Evolutionary conservation across 202 grass and related monocot species (phyloP).

Genomic region (Brachypodium distachyon): DNA sequence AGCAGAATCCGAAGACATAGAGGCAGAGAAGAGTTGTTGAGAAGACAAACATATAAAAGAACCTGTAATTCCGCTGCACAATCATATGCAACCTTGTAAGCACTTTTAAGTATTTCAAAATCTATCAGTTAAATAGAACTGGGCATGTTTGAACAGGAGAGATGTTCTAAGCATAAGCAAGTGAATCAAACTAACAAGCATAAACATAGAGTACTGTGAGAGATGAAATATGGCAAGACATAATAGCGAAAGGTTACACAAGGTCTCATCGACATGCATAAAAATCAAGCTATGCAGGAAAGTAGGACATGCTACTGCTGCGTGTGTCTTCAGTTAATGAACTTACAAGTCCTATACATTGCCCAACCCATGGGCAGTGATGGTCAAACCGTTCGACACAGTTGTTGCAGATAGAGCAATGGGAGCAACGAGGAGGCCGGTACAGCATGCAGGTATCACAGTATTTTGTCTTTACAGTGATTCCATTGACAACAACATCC

Average conservation of each 20-base stretch:
- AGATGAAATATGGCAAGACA: not conserved
- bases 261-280: not conserved
- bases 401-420: slow-evolving; percentile 79
- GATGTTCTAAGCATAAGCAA: not conserved
- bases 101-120: not conserved
- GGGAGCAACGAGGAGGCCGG: slow-evolving; percentile 64
- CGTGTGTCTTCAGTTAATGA: slow-evolving; percentile 2
- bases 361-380: slow-evolving; percentile 72
- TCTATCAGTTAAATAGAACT: slow-evolving; percentile 2
- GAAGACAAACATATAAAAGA: slow-evolving; percentile 76
- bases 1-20: slow-evolving; percentile 58
- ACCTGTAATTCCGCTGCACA: slow-evolving; percentile 74
- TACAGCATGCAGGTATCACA: slow-evolving; percentile 76
- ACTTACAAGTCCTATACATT: slow-evolving; percentile 79
- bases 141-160: not conserved
- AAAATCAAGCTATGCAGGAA: not conserved
- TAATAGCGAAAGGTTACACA: not conserved
- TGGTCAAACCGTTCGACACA: slow-evolving; percentile 70
- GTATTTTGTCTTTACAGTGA: slow-evolving; percentile 76
- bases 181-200: not conserved
- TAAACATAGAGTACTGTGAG: not conserved
- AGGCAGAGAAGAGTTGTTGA: slow-evolving; percentile 70
- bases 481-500: slow-evolving; percentile 68
- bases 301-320: not conserved
- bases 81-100: slow-evolving; percentile 23